Base-by-base conservation (phyloP, 495 filamentous ascomycete species). In the Pseudomonodictys pantanalensis region DNA sequence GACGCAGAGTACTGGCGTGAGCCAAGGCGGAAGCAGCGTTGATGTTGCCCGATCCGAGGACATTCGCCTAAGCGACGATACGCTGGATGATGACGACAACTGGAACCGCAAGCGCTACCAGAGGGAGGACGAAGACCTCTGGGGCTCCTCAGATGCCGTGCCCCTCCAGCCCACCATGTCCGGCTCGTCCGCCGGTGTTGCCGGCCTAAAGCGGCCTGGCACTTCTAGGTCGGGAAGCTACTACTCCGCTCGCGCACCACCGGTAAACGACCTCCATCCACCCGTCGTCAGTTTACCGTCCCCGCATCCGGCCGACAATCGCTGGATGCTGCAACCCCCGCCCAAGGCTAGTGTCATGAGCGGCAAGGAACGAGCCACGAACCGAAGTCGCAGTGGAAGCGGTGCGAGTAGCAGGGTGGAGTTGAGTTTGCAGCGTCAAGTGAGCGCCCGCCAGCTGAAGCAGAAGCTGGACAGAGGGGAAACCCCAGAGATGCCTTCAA, bases 241-340 rank as follows among this genome's bases (percentile, higher is more conserved):
- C 69, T 83, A 83, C 55, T 76, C 78, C 48, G 80, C 84, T n/a
- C 77, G 79, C 24, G 52, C 39, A 0, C 90, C 90, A 11, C 85
- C 88, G 9, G 84, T 95, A 60, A 93, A 93, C 70, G 89, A 95
- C 60, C 79, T 89, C 29, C 89, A 95, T 66, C 90, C 91, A 9
- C 89, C 91, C 9, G 86, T 92, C 50, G 90, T 95, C 48, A 88
- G 88, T 69, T 85, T 83, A 58, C 82, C 77, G 41, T 87, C 89
- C 6, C 72, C 77, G 17, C 81, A 84, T 68, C 79, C 77, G 48
- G 83, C 82, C 23, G 88, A 86, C 51, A 85, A 84, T n/a, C 75
- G 75, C 65, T 96, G 91, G 91, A 93, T 96, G 90, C 75, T 95
- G 29, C 88, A 92, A 71, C 91, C 91, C 2, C 90, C 90, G 2